Evolutionary conservation across 257 asterid species (phyloP).

Genomic region (Salvia rosmarinus): DNA sequence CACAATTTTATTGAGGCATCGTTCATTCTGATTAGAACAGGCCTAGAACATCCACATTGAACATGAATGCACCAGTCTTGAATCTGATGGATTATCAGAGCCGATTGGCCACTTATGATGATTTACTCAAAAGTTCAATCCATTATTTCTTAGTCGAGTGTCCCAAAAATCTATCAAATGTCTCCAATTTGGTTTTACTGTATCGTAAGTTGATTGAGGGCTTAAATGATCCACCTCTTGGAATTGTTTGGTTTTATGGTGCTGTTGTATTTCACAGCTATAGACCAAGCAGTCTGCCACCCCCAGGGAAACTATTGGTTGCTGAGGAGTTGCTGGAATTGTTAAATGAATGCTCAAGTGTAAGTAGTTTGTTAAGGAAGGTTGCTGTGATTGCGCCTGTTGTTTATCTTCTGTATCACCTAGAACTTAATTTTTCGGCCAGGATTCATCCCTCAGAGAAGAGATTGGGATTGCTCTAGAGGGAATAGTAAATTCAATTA

Average conservation of each 20-base stretch:
- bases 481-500: constrained; percentile 26
- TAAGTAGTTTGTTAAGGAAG: constrained; percentile 31
- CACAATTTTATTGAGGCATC: constrained; percentile 17
- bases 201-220: constrained; percentile 6
- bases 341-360: constrained; percentile 23
- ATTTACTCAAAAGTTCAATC: constrained; percentile 26
- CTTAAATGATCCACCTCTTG: constrained; percentile 34
- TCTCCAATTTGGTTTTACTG: constrained; percentile 5
- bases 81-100: constrained; percentile 15
- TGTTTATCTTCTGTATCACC: constrained; percentile 33
- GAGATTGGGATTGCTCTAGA: constrained; percentile 35
- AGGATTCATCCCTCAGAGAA: constrained; percentile 31
- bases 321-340: constrained; percentile 26
- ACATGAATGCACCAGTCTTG: constrained; percentile 22
- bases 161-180: constrained; percentile 14
- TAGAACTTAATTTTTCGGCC: constrained; percentile 27
- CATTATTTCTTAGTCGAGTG: constrained; percentile 19
- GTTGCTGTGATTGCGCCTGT: constrained; percentile 41
- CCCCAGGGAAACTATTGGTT: constrained; percentile 26
- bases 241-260: constrained; percentile 31
- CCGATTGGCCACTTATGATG: not conserved
- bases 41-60: constrained; percentile 9
- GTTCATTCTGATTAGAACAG: constrained; percentile 14
- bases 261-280: constrained; percentile 26
- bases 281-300: constrained; percentile 21